Conservation (phyloP, 306 rosid species). For the Benincasa hispida region DNA sequence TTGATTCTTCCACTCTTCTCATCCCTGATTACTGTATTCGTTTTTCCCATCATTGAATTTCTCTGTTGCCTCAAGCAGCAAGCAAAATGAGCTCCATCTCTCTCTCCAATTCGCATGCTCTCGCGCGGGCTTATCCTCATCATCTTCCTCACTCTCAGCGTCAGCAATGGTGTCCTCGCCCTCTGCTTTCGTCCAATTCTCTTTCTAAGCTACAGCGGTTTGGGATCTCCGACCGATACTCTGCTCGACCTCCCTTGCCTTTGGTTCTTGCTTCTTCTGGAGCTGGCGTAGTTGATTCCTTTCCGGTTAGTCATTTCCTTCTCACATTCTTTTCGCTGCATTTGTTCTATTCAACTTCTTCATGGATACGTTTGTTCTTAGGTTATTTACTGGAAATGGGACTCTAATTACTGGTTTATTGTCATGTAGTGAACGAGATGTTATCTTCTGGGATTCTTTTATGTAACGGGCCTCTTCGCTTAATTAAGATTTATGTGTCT, state of each 20-base stretch:
- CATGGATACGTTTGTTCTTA: neutral
- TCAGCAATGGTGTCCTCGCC: neutral
- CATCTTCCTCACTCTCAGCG: constrained; percentile 8
- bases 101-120: constrained; percentile 16
- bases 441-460: neutral
- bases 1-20: neutral
- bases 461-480: neutral
- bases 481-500: neutral
- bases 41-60: neutral
- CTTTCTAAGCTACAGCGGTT: constrained; percentile 16
- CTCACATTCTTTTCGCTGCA: neutral
- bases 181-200: constrained; percentile 1
- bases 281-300: constrained; percentile 23
- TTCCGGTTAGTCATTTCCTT: constrained; percentile 25
- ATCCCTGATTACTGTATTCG: neutral
- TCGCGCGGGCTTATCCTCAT: constrained; percentile 4
- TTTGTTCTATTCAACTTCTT: neutral
- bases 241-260: neutral
- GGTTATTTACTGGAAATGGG: neutral
- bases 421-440: neutral
- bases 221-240: constrained; percentile 3
- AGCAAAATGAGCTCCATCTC: constrained; percentile 31
- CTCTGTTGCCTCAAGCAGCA: neutral
- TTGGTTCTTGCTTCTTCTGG: constrained; percentile 18
- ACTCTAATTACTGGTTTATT: neutral